These are phyloP conservation scores for Atkinsonella hypoxylon DNA, from an alignment of 2,329 filamentous ascomycete genomes.

Conservation along the genomic window DNA sequence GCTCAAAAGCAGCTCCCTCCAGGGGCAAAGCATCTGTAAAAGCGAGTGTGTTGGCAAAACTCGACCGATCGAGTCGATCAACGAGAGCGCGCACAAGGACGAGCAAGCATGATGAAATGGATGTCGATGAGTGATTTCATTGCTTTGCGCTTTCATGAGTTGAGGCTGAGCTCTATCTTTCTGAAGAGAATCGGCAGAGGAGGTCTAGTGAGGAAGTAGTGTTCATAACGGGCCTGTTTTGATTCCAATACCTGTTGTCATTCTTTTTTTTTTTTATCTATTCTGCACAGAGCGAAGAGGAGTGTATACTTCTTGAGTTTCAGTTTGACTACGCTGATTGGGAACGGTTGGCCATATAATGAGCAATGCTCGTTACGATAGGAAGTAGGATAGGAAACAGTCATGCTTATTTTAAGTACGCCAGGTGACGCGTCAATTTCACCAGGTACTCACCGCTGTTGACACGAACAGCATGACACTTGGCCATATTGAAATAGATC, in stretches of 20 bases:
- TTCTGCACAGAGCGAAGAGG: background rate
- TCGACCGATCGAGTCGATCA: slow-evolving; percentile 13
- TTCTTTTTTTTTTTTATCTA: too few species aligned
- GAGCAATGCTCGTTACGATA: background rate
- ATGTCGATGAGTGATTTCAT: slow-evolving; percentile 19
- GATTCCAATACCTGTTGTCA: background rate
- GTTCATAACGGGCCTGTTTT: background rate
- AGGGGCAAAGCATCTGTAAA: slow-evolving; percentile 15
- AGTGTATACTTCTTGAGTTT: too few species aligned
- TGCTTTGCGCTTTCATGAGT: background rate
- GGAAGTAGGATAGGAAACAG: background rate
- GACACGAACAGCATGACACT: too few species aligned
- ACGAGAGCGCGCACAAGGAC: slow-evolving; percentile 14
- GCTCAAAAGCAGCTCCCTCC: slow-evolving; percentile 11
- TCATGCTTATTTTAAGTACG: too few species aligned
- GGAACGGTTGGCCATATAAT: background rate
- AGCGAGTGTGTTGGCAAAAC: slow-evolving; percentile 12
- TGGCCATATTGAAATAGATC: too few species aligned
- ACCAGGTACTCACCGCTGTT: too few species aligned
- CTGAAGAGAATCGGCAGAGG: too few species aligned
- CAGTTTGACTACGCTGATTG: too few species aligned
- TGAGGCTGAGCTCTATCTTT: too few species aligned
- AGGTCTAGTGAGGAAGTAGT: background rate
- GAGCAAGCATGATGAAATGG: slow-evolving; percentile 21
- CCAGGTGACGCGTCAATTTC: too few species aligned